Conservation (phyloP, 1,139 yeast genomes). For the Protomyces macrosporus region DNA sequence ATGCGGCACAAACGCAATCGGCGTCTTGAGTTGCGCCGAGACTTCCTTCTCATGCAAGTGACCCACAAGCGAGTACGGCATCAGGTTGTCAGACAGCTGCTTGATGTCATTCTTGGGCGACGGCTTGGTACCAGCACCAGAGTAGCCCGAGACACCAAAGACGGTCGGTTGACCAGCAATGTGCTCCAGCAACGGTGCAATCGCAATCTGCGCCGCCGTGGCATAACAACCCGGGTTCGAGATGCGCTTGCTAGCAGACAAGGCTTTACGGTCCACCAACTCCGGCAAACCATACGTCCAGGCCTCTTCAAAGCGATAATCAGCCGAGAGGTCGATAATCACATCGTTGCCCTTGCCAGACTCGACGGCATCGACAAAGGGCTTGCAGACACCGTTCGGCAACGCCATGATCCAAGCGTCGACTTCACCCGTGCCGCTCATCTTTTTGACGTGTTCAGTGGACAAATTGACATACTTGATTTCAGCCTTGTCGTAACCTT, state of each 20-base stretch:
- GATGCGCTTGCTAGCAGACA: slow-evolving; percentile 72
- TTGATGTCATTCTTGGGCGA: slow-evolving; percentile 87
- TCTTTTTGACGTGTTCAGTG: slow-evolving; percentile 71
- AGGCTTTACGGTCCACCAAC: slow-evolving; percentile 57
- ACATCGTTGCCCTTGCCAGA: slow-evolving; percentile 55
- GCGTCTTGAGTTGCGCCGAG: slow-evolving; percentile 66
- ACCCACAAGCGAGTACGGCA: slow-evolving; percentile 93
- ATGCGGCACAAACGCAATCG: slow-evolving; percentile 89
- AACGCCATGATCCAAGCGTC: slow-evolving; percentile 99
- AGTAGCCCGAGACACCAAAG: slow-evolving; percentile 95
- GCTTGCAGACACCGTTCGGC: slow-evolving; percentile 96
- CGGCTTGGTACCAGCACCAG: slow-evolving; percentile 99
- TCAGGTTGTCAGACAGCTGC: slow-evolving; percentile 69
- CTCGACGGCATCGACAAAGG: slow-evolving; percentile 91
- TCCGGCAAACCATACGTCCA: slow-evolving; percentile 95
- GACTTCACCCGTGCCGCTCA: slow-evolving; percentile 71
- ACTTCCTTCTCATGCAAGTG: slow-evolving; percentile 95
- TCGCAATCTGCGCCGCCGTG: slow-evolving; percentile 91
- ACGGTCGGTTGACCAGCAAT: slow-evolving; percentile 68
- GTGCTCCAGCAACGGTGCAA: slow-evolving; percentile 62
- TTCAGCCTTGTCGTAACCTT: slow-evolving; percentile 77
- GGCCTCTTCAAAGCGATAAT: slow-evolving; percentile 80
- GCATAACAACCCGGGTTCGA: slow-evolving; percentile 99
- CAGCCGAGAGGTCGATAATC: slow-evolving; percentile 90
- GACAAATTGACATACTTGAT: slow-evolving; percentile 79